phyloP scores from a whole-genome alignment of 2,329 filamentous ascomycete genomes.

The Epicoccum sorghinum region DNA sequence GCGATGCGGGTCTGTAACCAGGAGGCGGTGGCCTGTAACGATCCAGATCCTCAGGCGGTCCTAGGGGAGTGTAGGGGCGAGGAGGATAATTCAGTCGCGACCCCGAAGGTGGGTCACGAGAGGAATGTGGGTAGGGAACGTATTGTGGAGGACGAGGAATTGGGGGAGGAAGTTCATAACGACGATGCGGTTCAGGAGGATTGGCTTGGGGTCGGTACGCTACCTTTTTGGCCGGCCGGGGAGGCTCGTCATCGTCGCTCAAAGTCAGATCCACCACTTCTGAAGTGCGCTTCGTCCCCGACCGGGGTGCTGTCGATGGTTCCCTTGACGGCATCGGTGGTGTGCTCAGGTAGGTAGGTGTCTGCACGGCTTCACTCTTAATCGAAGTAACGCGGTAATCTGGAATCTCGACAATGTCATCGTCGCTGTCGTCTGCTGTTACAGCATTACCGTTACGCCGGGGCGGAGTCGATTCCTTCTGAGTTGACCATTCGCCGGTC shows the following conservation, averaged over 20 bases:
- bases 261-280: conserved; percentile 58
- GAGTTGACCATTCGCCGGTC: conserved; percentile 74
- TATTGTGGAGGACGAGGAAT: conserved; percentile 27
- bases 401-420: conserved; percentile 54
- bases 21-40: conserved; percentile 13
- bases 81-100: conserved; percentile 27
- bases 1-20: conserved; percentile 8
- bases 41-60: conserved; percentile 7
- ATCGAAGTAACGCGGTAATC: conserved; percentile 49
- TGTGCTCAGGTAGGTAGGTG: conserved; percentile 49
- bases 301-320: conserved; percentile 40
- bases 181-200: conserved; percentile 40
- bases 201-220: conserved; percentile 49
- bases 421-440: conserved; percentile 52
- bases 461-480: conserved; percentile 47
- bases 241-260: conserved; percentile 52
- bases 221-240: conserved; percentile 49
- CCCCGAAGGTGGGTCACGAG: conserved; percentile 31
- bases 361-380: conserved; percentile 48
- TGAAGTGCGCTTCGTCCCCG: conserved; percentile 51
- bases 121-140: conserved; percentile 21
- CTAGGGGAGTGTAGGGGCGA: conserved; percentile 11
- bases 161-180: conserved; percentile 38
- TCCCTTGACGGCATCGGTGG: conserved; percentile 56
- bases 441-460: conserved; percentile 45